These are phyloP conservation scores for Apiospora aurea DNA, from an alignment of 2,329 filamentous ascomycete genomes.

Conservation along the genomic window DNA sequence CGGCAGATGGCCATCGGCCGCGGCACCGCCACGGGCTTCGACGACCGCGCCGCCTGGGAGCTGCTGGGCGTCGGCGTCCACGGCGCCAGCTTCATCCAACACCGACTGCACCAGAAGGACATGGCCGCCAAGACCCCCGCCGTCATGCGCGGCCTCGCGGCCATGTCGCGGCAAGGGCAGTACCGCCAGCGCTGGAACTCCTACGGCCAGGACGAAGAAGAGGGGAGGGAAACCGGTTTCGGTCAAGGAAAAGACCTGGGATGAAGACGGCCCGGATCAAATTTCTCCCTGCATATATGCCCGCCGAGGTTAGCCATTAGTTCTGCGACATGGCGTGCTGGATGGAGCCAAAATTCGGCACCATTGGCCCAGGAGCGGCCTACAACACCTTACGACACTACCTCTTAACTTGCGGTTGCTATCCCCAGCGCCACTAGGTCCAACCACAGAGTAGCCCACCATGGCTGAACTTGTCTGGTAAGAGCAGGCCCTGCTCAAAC, in stretches of 20 bases:
- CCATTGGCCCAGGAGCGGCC: background rate
- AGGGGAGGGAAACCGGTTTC: background rate
- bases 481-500: background rate
- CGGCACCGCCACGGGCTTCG: conserved; percentile 33
- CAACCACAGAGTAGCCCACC: background rate
- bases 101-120: conserved; percentile 20
- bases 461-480: background rate
- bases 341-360: background rate
- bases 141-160: conserved; percentile 26
- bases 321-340: background rate
- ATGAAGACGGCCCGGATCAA: background rate
- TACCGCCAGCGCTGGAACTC: background rate
- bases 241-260: background rate
- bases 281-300: background rate
- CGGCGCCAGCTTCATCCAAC: conserved; percentile 19
- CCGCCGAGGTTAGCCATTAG: background rate
- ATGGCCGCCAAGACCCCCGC: conserved; percentile 19
- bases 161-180: conserved; percentile 1
- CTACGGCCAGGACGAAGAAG: background rate
- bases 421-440: background rate
- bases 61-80: conserved; percentile 14
- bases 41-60: conserved; percentile 33
- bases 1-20: conserved; percentile 35
- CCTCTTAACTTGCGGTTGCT: background rate
- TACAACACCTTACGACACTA: background rate